Evolutionary conservation across 306 rosid species (phyloP).

Genomic region (Castanea mollissima): DNA sequence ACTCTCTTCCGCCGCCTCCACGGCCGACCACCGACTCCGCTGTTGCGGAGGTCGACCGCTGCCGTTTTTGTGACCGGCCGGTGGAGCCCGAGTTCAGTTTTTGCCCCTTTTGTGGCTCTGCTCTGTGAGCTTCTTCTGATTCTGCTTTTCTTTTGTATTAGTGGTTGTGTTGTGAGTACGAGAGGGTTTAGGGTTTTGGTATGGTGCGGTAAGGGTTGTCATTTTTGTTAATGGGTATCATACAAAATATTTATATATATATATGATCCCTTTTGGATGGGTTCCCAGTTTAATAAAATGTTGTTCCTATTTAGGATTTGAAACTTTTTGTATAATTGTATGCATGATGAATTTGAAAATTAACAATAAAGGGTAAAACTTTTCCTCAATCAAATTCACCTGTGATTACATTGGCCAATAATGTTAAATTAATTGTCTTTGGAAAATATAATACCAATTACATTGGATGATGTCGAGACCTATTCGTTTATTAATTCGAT

Average conservation of each 20-base stretch:
- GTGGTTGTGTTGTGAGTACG: not conserved
- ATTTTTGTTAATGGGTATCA: not conserved
- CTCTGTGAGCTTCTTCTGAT: constrained; percentile 30
- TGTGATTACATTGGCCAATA: no score
- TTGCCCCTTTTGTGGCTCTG: constrained; percentile 83
- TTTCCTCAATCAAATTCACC: no score
- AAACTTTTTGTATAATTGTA: not conserved
- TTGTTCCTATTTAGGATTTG: not conserved
- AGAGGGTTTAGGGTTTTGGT: not conserved
- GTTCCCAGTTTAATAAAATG: not conserved
- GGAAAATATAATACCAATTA: no score
- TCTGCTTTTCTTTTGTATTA: not conserved
- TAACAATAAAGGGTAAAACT: no score
- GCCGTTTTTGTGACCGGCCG: constrained; percentile 55
- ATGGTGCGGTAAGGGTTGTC: not conserved
- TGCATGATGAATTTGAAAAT: no score
- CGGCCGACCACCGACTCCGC: constrained; percentile 7
- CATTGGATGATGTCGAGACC: no score
- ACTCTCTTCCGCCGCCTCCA: constrained; percentile 44
- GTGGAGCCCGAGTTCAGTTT: constrained; percentile 63
- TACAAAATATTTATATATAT: not conserved
- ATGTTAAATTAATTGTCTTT: no score
- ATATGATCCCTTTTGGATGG: not conserved
- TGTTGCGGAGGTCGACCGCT: constrained; percentile 31
- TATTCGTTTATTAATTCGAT: no score